A percentile compares a stretch with the other conserved stretches of the same genome.
These are phyloP conservation scores for Ormosia emarginata DNA, from an alignment of 306 rosid species.

Conservation along the genomic window DNA sequence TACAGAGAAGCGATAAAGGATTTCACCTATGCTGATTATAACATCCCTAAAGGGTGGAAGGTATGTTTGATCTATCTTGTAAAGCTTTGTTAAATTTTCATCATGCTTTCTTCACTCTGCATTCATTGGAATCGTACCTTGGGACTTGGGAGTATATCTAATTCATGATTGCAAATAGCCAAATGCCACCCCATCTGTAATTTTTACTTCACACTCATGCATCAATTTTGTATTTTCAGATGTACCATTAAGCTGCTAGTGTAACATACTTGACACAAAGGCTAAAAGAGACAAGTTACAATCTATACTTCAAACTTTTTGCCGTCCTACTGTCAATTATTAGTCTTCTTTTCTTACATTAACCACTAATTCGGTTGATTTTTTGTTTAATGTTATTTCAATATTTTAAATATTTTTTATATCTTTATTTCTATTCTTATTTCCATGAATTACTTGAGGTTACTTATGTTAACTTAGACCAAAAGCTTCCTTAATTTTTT, in stretches of 20 bases:
- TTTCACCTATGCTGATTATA: slow-evolving; percentile 46
- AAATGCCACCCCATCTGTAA: not conserved
- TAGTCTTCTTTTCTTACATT: not conserved
- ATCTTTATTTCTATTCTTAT: not conserved
- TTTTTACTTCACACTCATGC: not conserved
- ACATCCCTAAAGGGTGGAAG: slow-evolving; percentile 62
- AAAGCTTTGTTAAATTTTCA: not conserved
- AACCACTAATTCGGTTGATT: not conserved
- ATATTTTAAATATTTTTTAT: not conserved
- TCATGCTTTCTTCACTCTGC: not conserved
- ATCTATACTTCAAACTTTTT: not conserved
- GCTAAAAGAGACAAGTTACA: not conserved
- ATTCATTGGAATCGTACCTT: not conserved
- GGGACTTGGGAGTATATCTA: not conserved
- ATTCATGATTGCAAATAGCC: not conserved
- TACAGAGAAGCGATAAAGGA: slow-evolving; percentile 43
- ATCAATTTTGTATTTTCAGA: not conserved
- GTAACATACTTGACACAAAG: not conserved
- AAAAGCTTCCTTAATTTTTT: not conserved
- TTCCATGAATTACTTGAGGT: not conserved
- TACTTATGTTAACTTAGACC: not conserved
- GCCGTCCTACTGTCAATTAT: not conserved
- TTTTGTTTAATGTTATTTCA: not conserved
- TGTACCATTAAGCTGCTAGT: not conserved
- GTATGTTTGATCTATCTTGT: slow-evolving; percentile 19